Evolutionary conservation across 2,329 filamentous ascomycete species (phyloP).

Genomic region (Fonsecaea monophora): DNA sequence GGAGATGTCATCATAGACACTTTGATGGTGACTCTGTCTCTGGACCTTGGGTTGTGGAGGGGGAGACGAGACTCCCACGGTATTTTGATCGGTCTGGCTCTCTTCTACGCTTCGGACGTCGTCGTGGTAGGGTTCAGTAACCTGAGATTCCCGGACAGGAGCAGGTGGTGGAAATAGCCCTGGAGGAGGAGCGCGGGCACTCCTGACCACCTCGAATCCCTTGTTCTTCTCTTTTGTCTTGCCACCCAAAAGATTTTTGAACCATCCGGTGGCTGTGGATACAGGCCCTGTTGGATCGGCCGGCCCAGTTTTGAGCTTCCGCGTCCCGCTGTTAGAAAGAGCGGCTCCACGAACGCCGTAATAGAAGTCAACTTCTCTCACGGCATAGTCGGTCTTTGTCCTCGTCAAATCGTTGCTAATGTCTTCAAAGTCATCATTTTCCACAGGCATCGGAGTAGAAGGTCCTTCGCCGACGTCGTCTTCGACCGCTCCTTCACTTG

Average conservation of each 20-base stretch:
- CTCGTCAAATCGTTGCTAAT: conserved; percentile 54
- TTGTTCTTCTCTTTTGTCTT: conserved; percentile 95
- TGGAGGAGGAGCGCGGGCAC: conserved; percentile 80
- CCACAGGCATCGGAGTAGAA: conserved; percentile 42
- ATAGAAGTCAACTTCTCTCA: conserved; percentile 95
- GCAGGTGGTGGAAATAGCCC: conserved; percentile 59
- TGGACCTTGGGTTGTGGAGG: conserved; percentile 10
- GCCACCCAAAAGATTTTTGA: conserved; percentile 77
- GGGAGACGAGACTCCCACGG: conserved; percentile 22
- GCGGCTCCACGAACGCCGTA: conserved; percentile 91
- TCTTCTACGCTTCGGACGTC: conserved; percentile 51
- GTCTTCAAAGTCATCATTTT: conserved; percentile 48
- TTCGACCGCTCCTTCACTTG: conserved; percentile 54
- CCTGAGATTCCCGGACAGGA: conserved; percentile 57
- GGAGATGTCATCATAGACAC: conserved; percentile 26
- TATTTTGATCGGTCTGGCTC: conserved; percentile 22
- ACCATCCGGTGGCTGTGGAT: conserved; percentile 87
- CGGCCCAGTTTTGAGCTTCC: conserved; percentile 89
- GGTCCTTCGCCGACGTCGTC: conserved; percentile 47
- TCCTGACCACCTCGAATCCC: conserved; percentile 95
- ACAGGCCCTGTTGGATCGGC: conserved; percentile 93
- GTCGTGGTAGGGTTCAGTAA: conserved; percentile 68
- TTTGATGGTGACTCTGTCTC: conserved; percentile 17
- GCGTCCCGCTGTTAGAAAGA: conserved; percentile 75
- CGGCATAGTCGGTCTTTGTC: conserved; percentile 71